phyloP scores from a whole-genome alignment of 1,139 yeast species.

The Martiniozyma asiatica region DNA sequence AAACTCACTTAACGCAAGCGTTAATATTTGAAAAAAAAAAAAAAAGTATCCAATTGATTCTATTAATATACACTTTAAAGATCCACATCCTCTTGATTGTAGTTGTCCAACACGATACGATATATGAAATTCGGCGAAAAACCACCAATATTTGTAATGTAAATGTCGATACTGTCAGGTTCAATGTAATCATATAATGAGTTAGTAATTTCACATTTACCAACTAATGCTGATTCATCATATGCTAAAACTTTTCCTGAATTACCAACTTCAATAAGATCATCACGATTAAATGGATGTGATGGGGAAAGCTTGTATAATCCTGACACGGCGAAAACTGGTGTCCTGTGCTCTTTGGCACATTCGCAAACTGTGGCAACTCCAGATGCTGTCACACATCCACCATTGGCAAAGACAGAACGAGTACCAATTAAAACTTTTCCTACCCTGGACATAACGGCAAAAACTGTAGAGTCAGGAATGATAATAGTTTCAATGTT shows the following conservation, averaged over 20 bases:
- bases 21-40: neutral
- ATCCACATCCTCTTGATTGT: constrained; percentile 71
- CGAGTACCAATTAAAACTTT: constrained; percentile 89
- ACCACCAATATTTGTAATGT: constrained; percentile 91
- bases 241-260: constrained; percentile 74
- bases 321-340: constrained; percentile 93
- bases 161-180: constrained; percentile 90
- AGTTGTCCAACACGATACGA: constrained; percentile 89
- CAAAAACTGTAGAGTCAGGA: constrained; percentile 88
- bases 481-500: constrained; percentile 84
- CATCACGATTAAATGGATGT: constrained; percentile 86
- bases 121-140: constrained; percentile 94
- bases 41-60: neutral
- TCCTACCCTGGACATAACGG: constrained; percentile 95
- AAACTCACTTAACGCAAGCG: too few species aligned
- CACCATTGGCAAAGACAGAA: constrained; percentile 90
- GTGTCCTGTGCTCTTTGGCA: constrained; percentile 89
- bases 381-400: constrained; percentile 82
- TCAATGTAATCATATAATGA: constrained; percentile 88
- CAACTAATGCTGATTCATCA: constrained; percentile 50
- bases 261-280: constrained; percentile 86
- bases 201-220: constrained; percentile 74
- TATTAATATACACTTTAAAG: constrained; percentile 26
- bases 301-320: constrained; percentile 85
- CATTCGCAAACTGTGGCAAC: constrained; percentile 91